Evolutionary conservation across 1,284 basidiomycete genomes (phyloP).

Genomic region (Polyporus tsugae): DNA sequence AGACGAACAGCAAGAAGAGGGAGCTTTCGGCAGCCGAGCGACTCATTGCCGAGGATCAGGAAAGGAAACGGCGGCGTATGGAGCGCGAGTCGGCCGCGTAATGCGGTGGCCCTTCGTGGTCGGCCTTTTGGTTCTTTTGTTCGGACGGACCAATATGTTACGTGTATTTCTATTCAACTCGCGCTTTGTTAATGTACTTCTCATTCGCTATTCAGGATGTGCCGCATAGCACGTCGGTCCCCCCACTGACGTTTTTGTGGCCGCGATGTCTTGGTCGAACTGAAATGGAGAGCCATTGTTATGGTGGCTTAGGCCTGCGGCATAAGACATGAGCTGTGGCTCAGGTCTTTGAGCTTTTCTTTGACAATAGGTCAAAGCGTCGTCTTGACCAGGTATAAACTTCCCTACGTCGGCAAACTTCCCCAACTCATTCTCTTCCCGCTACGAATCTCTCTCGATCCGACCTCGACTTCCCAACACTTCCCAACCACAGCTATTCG

Average conservation of each 20-base stretch:
- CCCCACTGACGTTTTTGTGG: constrained; percentile 12
- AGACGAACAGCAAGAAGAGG: constrained; percentile 54
- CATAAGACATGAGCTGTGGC: constrained; percentile 20
- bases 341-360: constrained; percentile 21
- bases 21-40: constrained; percentile 85
- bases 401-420: constrained; percentile 4
- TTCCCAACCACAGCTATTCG: constrained; percentile 10
- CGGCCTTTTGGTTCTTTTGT: constrained; percentile 3
- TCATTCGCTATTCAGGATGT: constrained; percentile 8
- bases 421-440: constrained; percentile 13
- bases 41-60: constrained; percentile 88
- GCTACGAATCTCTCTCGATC: constrained; percentile 9
- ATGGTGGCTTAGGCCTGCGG: constrained; percentile 5
- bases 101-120: constrained; percentile 12
- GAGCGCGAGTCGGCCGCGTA: constrained; percentile 56
- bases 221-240: not conserved
- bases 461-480: not conserved
- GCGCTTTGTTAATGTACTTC: constrained; percentile 26
- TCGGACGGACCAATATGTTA: constrained; percentile 29
- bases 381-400: constrained; percentile 22
- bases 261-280: constrained; percentile 2
- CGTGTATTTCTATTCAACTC: constrained; percentile 32
- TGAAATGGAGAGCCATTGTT: constrained; percentile 10
- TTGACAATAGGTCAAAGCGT: constrained; percentile 27
- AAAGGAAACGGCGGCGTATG: constrained; percentile 79